A percentile compares a stretch with the other conserved stretches of the same genome.
These are phyloP conservation scores for Ophiostoma pallidulum DNA, from an alignment of 2,329 filamentous ascomycete species.

Conservation along the genomic window DNA sequence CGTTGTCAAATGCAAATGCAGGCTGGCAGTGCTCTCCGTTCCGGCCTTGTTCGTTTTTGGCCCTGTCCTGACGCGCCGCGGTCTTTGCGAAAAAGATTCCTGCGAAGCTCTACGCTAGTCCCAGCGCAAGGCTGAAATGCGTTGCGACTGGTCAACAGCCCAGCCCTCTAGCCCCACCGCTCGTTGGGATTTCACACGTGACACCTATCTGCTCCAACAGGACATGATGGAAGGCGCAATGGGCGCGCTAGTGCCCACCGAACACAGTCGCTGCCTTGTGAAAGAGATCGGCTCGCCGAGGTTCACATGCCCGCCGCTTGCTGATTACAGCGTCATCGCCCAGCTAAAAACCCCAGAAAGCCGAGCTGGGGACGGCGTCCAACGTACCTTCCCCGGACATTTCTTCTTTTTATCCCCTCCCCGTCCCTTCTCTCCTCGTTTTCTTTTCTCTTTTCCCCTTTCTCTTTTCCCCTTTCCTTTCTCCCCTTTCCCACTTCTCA, in stretches of 20 bases:
- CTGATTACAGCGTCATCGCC: slow-evolving; percentile 10
- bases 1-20: too few relatives aligned
- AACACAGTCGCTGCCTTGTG: background rate
- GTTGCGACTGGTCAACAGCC: slow-evolving; percentile 2
- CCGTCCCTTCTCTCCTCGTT: background rate
- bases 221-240: too few relatives aligned
- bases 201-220: too few relatives aligned
- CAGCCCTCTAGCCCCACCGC: too few relatives aligned
- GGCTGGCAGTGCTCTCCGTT: too few relatives aligned
- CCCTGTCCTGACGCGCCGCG: slow-evolving; percentile 7
- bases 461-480: background rate
- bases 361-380: slow-evolving; percentile 7
- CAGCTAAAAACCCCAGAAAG: slow-evolving; percentile 11
- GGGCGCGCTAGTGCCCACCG: too few relatives aligned
- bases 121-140: slow-evolving; percentile 12
- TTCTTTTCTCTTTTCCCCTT: background rate
- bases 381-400: slow-evolving; percentile 9
- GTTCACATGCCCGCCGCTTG: slow-evolving; percentile 10
- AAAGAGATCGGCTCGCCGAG: slow-evolving; percentile 11
- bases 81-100: slow-evolving; percentile 10
- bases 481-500: too few relatives aligned
- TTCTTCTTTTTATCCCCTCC: background rate
- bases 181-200: too few relatives aligned
- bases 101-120: slow-evolving; percentile 5
- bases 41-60: too few relatives aligned